Conservation (phyloP, 2,329 filamentous ascomycete genomes). For the Arthrinium phaeospermum region DNA sequence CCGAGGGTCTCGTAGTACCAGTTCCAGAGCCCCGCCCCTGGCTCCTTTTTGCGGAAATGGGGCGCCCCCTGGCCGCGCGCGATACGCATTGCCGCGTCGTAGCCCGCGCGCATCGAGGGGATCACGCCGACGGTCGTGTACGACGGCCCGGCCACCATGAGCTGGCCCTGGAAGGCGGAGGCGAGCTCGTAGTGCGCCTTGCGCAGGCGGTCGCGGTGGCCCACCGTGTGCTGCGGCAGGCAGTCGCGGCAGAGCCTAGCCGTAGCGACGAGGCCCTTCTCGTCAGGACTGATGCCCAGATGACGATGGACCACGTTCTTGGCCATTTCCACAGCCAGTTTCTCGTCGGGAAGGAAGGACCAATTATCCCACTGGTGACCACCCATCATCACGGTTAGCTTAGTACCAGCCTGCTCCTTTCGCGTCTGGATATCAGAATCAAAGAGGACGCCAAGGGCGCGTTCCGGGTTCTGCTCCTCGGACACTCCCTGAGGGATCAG, state of each 20-base stretch:
- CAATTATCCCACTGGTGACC: conserved; percentile 87
- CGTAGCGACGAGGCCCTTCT: conserved; percentile 62
- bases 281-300: conserved; percentile 62
- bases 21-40: background rate
- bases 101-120: conserved; percentile 56
- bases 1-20: background rate
- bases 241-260: conserved; percentile 70
- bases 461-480: conserved; percentile 77
- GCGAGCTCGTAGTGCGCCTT: conserved; percentile 60
- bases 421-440: conserved; percentile 67
- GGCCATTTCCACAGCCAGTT: conserved; percentile 74
- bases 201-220: conserved; percentile 70
- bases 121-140: conserved; percentile 59
- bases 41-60: conserved; percentile 26
- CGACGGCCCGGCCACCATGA: conserved; percentile 68
- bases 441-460: conserved; percentile 89
- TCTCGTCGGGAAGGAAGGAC: conserved; percentile 61
- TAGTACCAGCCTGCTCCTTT: conserved; percentile 65
- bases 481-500: conserved; percentile 80
- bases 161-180: conserved; percentile 61
- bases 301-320: conserved; percentile 73
- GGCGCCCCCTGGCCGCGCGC: conserved; percentile 32
- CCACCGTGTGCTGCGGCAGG: conserved; percentile 89
- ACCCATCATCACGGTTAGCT: conserved; percentile 92
- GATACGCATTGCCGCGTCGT: conserved; percentile 49